Base-by-base conservation (phyloP, 495 filamentous ascomycete species). In the Penicillium flavigenum region DNA sequence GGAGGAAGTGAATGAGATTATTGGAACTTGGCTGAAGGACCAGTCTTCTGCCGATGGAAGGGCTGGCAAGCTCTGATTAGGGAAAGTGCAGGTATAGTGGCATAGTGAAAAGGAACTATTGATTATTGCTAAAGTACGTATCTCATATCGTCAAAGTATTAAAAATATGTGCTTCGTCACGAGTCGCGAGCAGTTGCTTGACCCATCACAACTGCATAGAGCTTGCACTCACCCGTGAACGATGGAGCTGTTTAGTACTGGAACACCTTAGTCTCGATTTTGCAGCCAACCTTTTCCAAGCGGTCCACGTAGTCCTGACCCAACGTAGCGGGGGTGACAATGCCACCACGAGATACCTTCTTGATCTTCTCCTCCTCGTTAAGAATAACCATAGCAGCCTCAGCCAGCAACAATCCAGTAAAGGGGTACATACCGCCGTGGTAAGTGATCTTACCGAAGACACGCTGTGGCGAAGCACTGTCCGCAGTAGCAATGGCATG, bases 271-370 rank as follows among this genome's bases (percentile, higher is more conserved):
- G 71, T 76, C 47, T 90, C 83, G 52, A 90, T 74, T 47, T 74
- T 81, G 56, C 90, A 83, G 1, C 88, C 88, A 14, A 76, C 81
- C 47, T 79, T 76, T 14, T 82, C 76, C 57, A 93, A 67, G 42
- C 88, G 81, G 64, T 94, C 86, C 55, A 94, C 79, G 64, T 83
- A 92, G 29, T 78, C 76, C 69, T 92, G 87, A 0, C 91, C 91
- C 38, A 96, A 72, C 39, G 83, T 88, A n/a, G 90, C 88, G n/a
- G 91, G 81, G 1, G 91, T 96, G 19, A 91, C 84, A 24, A 95
- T 75, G 10, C 90, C 90, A 24, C 89, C 86, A 0, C 80, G 75
- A 1, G 89, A 76, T 19, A 81, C 74, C 60, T 79, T 78, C 52
- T 76, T 81, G 11, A 80, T 68, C 22, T 79, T 79, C 32, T 83